A percentile compares a stretch with the other conserved stretches of the same genome.
Conservation (phyloP, 1,139 yeast species). For the Yamadazyma trypodendri region DNA sequence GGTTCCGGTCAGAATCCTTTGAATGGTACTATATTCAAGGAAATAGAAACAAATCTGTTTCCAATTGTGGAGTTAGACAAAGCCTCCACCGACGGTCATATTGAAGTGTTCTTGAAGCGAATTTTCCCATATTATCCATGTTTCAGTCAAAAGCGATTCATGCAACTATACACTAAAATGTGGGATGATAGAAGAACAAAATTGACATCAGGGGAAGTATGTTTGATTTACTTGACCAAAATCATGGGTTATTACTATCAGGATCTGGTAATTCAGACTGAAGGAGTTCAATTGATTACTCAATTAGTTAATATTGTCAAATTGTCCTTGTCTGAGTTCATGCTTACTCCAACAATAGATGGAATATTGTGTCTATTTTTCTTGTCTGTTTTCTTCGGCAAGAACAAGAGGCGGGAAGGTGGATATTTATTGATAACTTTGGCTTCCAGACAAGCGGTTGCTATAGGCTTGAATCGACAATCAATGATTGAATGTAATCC, state of each 20-base stretch:
- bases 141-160: slow-evolving; percentile 29
- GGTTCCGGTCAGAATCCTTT: slow-evolving; percentile 7
- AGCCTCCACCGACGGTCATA: slow-evolving; percentile 30
- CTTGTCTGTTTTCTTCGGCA: slow-evolving; percentile 37
- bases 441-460: slow-evolving; percentile 41
- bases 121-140: slow-evolving; percentile 41
- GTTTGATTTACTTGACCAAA: slow-evolving; percentile 44
- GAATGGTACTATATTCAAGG: background rate
- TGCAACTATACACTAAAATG: slow-evolving; percentile 11
- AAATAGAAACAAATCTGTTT: slow-evolving; percentile 2
- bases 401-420: slow-evolving; percentile 41
- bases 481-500: slow-evolving; percentile 20
- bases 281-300: slow-evolving; percentile 15
- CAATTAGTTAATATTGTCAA: slow-evolving; percentile 23
- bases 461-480: slow-evolving; percentile 43
- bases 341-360: slow-evolving; percentile 38
- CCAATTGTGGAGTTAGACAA: slow-evolving; percentile 11
- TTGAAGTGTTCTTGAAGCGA: slow-evolving; percentile 33
- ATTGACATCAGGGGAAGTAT: slow-evolving; percentile 26
- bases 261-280: slow-evolving; percentile 8
- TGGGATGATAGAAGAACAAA: slow-evolving; percentile 6
- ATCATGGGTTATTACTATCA: slow-evolving; percentile 24
- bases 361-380: slow-evolving; percentile 40
- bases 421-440: slow-evolving; percentile 40
- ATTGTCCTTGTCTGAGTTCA: slow-evolving; percentile 36